Percentiles rank a stretch among this genome's conserved stretches.
phyloP scores from a whole-genome alignment of 2,329 filamentous ascomycete genomes.

The Trichoderma guizhouense region DNA sequence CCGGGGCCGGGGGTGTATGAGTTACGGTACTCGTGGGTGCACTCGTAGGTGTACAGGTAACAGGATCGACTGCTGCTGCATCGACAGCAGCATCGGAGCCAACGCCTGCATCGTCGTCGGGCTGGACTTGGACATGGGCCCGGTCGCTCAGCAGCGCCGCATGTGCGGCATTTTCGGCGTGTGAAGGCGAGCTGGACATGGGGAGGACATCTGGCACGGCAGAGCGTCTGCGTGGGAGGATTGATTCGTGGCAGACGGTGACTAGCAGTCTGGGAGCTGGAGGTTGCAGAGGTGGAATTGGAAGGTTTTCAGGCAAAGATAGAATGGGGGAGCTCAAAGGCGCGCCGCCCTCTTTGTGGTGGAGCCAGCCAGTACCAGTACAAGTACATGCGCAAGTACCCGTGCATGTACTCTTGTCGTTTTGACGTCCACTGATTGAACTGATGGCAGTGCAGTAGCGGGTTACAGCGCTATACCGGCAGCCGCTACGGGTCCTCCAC shows the following conservation, averaged over 20 bases:
- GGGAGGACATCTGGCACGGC: conserved; percentile 52
- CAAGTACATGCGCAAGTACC: background rate
- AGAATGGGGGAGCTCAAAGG: conserved; percentile 3
- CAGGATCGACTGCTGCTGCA: background rate
- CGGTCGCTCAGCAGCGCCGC: conserved; percentile 42
- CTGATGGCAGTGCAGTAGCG: background rate
- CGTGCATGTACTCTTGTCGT: background rate
- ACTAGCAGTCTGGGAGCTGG: conserved; percentile 20
- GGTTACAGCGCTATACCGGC: background rate
- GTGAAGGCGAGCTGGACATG: conserved; percentile 53
- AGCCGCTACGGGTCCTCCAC: background rate
- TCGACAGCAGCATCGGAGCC: background rate
- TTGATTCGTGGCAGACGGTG: conserved; percentile 24
- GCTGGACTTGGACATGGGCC: conserved; percentile 1
- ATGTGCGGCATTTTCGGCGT: conserved; percentile 55
- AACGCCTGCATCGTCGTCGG: background rate
- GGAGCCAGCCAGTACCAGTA: background rate
- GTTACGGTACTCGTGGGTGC: background rate
- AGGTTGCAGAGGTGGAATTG: conserved; percentile 20
- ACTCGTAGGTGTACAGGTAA: background rate
- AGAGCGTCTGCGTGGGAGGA: conserved; percentile 26
- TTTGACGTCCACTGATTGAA: background rate
- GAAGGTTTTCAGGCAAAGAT: conserved; percentile 13
- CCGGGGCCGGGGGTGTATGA: conserved; percentile 9
- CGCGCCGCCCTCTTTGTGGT: background rate